A percentile compares a stretch with the other conserved stretches of the same genome.
Conservation (phyloP, 148 eudicot genomes). For the Rhododendron simsii region DNA sequence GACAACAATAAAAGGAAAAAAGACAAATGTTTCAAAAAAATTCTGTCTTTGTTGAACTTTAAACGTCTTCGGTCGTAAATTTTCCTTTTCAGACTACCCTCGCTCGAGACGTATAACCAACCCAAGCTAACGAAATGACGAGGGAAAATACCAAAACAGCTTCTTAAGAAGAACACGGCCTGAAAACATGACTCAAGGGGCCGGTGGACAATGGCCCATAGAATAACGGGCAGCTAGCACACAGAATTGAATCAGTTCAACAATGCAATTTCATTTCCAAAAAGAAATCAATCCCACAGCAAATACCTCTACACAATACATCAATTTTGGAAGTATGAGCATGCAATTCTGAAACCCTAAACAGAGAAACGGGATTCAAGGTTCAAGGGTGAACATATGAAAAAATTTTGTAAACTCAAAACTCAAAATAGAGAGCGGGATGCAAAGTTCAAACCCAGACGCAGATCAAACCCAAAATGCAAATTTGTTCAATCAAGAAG, state of each 20-base stretch:
- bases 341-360: too few species aligned
- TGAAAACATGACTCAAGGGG: background rate
- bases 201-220: background rate
- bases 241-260: background rate
- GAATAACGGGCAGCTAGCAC: background rate
- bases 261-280: background rate
- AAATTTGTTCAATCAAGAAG: too few species aligned
- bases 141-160: background rate
- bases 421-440: too few species aligned
- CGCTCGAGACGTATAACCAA: background rate
- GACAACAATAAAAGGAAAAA: background rate
- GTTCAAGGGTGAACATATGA: too few species aligned
- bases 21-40: background rate
- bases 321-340: too few species aligned
- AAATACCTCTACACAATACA: background rate
- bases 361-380: too few species aligned
- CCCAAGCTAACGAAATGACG: background rate
- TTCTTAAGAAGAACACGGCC: background rate
- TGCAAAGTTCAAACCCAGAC: too few species aligned
- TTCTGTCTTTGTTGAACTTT: too few species aligned
- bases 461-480: too few species aligned
- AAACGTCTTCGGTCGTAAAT: background rate
- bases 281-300: background rate
- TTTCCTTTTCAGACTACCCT: background rate
- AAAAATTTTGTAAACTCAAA: too few species aligned